These are phyloP conservation scores for Zizania palustris DNA, from an alignment of 202 grass and related monocot species.

Conservation along the genomic window DNA sequence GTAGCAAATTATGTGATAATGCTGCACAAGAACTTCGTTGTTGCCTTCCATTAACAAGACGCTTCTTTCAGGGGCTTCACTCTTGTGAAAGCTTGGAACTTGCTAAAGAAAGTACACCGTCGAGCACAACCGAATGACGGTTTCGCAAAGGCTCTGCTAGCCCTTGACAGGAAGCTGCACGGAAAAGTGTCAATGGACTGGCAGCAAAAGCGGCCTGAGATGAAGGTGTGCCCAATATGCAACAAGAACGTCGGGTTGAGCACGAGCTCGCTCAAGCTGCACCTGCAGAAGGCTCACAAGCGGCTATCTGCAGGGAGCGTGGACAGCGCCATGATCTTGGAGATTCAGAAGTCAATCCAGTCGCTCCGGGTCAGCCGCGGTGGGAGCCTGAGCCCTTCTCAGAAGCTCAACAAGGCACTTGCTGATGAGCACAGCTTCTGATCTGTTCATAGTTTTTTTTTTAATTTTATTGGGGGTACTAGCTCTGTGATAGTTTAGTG, in stretches of 20 bases:
- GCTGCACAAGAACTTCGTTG: slow-evolving; percentile 10
- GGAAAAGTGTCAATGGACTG: slow-evolving; percentile 85
- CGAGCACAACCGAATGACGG: slow-evolving; percentile 85
- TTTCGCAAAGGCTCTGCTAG: slow-evolving; percentile 73
- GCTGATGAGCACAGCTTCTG: slow-evolving; percentile 42
- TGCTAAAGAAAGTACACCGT: slow-evolving; percentile 78
- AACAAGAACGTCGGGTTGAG: slow-evolving; percentile 84
- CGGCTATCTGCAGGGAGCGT: slow-evolving; percentile 68
- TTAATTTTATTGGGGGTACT: neutral
- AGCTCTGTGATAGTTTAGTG: slow-evolving; percentile 17
- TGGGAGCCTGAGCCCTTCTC: slow-evolving; percentile 62
- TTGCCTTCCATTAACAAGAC: slow-evolving; percentile 1
- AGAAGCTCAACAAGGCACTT: slow-evolving; percentile 58
- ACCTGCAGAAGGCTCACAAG: slow-evolving; percentile 85
- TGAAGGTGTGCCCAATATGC: slow-evolving; percentile 92
- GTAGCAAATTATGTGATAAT: neutral
- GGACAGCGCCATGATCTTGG: slow-evolving; percentile 78
- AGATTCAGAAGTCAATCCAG: slow-evolving; percentile 75
- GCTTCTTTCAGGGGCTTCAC: slow-evolving; percentile 59
- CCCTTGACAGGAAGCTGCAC: slow-evolving; percentile 74
- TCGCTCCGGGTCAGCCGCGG: slow-evolving; percentile 60
- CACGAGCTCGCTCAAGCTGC: slow-evolving; percentile 94
- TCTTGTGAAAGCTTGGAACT: slow-evolving; percentile 73
- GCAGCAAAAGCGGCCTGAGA: slow-evolving; percentile 84
- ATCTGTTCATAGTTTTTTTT: neutral